Conservation (phyloP, 208 protist genomes). For the Trypanosoma scelopori region DNA sequence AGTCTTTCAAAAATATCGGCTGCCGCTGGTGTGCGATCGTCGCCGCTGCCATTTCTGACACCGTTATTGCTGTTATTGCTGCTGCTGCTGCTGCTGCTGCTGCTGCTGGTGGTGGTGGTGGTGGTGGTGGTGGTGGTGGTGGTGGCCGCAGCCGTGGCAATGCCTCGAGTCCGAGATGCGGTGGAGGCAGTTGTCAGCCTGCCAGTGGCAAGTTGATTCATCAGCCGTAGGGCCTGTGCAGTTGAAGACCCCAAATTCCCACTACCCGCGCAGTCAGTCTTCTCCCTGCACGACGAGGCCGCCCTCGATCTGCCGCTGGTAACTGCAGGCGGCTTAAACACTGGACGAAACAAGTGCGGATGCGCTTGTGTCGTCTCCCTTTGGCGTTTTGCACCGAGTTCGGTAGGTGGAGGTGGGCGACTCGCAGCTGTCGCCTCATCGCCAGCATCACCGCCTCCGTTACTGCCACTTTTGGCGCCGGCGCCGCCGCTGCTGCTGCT, state of each 20-base stretch:
- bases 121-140: too few relatives aligned
- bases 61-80: too few relatives aligned
- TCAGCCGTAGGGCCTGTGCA: background rate
- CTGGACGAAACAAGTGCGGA: conserved; percentile 2
- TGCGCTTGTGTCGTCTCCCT: background rate
- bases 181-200: background rate
- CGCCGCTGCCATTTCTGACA: background rate
- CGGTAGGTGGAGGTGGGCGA: background rate
- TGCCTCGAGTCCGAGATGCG: background rate
- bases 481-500: background rate
- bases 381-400: background rate
- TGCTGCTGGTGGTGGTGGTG: too few relatives aligned
- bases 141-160: background rate
- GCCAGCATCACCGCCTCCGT: background rate
- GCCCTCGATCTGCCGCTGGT: background rate
- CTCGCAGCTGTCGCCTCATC: background rate
- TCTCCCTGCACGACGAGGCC: background rate
- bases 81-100: too few relatives aligned
- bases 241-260: background rate
- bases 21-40: background rate
- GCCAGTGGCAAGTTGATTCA: background rate
- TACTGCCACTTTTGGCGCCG: background rate
- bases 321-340: conserved; percentile 8
- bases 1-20: conserved; percentile 18
- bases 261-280: background rate